Base-by-base conservation (phyloP, 495 filamentous ascomycete species). In the Xeromyces bisporus region DNA sequence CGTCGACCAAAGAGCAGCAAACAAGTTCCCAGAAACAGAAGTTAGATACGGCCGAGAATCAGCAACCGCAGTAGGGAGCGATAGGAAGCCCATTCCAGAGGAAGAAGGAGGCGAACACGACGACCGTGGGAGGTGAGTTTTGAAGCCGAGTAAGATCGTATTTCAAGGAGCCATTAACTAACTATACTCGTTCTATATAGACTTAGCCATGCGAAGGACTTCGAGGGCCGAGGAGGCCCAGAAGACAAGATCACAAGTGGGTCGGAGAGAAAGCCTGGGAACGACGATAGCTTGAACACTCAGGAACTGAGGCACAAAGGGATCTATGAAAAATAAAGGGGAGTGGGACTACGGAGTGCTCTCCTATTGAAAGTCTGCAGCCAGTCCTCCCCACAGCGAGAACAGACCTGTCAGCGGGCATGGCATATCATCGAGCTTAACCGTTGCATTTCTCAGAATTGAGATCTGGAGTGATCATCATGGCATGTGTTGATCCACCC, bases 101-200 rank as follows among this genome's bases (percentile, higher is more conserved):
- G 48, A 53, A 11, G 64, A 73, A 40, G 66, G 69, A 12, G 69
- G 67, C 4, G 53, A 43, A 21, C 43, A 60, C 15, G 56, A 64
- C 30, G 48, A 43, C 28, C 58, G 62, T 13, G 64, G 66, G 34
- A 40, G 56, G 50, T 60, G 38, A 44, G 53, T 29, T 25, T 2
- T n/a, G n/a, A n/a, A n/a, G n/a, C n/a, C n/a, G n/a, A n/a, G n/a
- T n/a, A n/a, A 24, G n/a, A 24, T 24, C n/a, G n/a, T 24, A 24
- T n/a, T n/a, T 7, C 23, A n/a, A 6, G n/a, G 6, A n/a, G n/a
- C 6, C n/a, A 24, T 35, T 35, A 15, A n/a, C 15, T 24, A 23
- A 23, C 8, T n/a, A 31, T 32, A 32, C 33, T 18, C 21, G 15
- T 16, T 15, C 29, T 6, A 9, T 8, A 6, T 21, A 61, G 53